These are phyloP conservation scores for Mortierella hygrophila DNA, from an alignment of 192 early-diverging fungal genomes.

Conservation along the genomic window DNA sequence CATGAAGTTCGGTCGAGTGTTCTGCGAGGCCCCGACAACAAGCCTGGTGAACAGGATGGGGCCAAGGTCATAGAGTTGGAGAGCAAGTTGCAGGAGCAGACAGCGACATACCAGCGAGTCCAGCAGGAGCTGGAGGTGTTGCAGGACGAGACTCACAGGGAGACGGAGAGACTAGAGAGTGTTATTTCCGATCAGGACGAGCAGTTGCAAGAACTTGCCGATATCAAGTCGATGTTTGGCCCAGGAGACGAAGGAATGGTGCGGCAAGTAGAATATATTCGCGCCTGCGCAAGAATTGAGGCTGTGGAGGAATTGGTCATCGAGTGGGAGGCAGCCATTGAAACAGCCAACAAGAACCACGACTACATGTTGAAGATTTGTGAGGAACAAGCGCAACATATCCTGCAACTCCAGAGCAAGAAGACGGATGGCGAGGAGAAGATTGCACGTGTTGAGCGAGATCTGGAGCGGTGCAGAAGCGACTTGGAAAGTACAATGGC, in stretches of 20 bases:
- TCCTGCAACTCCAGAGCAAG: neutral
- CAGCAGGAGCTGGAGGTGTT: neutral
- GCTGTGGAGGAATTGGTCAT: constrained; percentile 8
- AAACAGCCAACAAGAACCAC: neutral
- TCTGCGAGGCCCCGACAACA: neutral
- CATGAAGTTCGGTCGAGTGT: neutral
- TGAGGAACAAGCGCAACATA: constrained; percentile 13
- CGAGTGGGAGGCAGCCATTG: neutral
- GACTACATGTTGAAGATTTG: neutral
- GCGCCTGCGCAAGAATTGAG: neutral
- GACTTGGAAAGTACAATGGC: neutral
- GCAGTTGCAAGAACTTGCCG: neutral
- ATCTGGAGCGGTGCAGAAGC: constrained; percentile 14
- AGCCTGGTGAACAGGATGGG: neutral
- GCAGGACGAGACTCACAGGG: neutral
- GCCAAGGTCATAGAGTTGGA: neutral
- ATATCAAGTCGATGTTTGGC: neutral
- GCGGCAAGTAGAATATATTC: neutral
- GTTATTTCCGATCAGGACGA: neutral
- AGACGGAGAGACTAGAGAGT: neutral
- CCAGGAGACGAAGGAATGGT: neutral
- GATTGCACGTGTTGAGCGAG: constrained; percentile 14
- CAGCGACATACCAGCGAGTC: neutral
- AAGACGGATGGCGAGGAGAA: constrained; percentile 9
- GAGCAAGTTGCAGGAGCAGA: neutral